A percentile compares a stretch with the other conserved stretches of the same genome.
These are phyloP conservation scores for Quercus dentata DNA, from an alignment of 306 rosid species.

Conservation along the genomic window DNA sequence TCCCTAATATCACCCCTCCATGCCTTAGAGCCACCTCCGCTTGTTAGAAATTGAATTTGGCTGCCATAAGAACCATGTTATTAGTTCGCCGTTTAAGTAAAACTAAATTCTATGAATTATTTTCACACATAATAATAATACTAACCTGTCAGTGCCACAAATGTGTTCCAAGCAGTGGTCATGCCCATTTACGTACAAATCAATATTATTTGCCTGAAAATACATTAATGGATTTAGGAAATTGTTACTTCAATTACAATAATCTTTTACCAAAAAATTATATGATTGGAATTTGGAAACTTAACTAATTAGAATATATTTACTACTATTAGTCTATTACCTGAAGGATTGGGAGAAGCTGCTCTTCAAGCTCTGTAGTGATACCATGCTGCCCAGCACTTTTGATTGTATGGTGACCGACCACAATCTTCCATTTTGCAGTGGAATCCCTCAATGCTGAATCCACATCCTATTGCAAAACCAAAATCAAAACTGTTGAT, in stretches of 20 bases:
- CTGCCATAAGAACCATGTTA: conserved; percentile 25
- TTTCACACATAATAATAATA: neutral
- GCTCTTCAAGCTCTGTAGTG: conserved; percentile 49
- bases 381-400: conserved; percentile 69
- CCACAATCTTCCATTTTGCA: conserved; percentile 76
- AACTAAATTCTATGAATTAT: neutral
- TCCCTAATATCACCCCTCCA: conserved; percentile 55
- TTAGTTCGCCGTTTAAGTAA: neutral
- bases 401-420: conserved; percentile 78
- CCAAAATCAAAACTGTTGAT: neutral
- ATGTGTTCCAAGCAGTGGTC: conserved; percentile 83
- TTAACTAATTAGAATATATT: neutral
- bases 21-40: conserved; percentile 91
- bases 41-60: conserved; percentile 62
- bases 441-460: conserved; percentile 47
- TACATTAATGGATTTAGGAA: neutral
- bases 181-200: conserved; percentile 80
- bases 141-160: conserved; percentile 46
- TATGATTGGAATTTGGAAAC: too few species aligned
- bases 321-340: conserved; percentile 16
- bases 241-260: neutral
- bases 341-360: conserved; percentile 66
- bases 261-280: neutral
- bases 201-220: conserved; percentile 51
- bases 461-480: conserved; percentile 39